These are phyloP conservation scores for Pythium scleroteichum DNA, from an alignment of 352 stramenopile species.

Conservation along the genomic window DNA sequence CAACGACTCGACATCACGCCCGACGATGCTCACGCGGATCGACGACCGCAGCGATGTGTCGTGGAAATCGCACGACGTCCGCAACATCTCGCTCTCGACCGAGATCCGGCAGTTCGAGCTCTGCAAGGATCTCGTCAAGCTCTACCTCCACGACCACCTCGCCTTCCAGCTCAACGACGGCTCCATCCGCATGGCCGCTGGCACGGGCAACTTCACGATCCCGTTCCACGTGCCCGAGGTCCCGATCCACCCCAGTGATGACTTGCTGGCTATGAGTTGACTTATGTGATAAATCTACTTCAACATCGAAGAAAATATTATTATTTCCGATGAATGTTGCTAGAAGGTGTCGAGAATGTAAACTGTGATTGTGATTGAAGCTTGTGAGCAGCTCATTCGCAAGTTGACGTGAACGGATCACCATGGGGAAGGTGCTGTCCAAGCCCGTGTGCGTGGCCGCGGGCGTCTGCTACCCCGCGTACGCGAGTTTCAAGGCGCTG, in stretches of 20 bases:
- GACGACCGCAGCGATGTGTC: slow-evolving; percentile 48
- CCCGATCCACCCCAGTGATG: slow-evolving; percentile 42
- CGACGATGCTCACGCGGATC: slow-evolving; percentile 50
- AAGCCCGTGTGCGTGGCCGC: slow-evolving; percentile 53
- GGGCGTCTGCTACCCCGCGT: slow-evolving; percentile 63
- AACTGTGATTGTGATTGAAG: slow-evolving; percentile 11
- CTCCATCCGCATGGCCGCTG: slow-evolving; percentile 52
- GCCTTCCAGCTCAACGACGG: slow-evolving; percentile 69
- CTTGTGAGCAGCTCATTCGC: slow-evolving; percentile 7
- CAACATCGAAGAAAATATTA: too few species aligned
- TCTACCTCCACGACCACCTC: slow-evolving; percentile 68
- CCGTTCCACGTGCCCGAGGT: slow-evolving; percentile 71
- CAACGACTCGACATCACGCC: slow-evolving; percentile 7
- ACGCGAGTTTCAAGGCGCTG: slow-evolving; percentile 78
- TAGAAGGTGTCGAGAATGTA: neutral
- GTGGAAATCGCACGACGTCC: slow-evolving; percentile 65
- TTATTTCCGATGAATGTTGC: too few species aligned
- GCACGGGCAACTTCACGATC: slow-evolving; percentile 69
- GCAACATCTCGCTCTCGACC: slow-evolving; percentile 59
- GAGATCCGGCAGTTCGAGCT: slow-evolving; percentile 59
- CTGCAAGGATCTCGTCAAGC: slow-evolving; percentile 61
- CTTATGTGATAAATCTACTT: neutral
- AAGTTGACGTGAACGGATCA: neutral
- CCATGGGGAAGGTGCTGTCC: slow-evolving; percentile 56
- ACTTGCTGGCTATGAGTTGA: neutral